Base-by-base conservation (phyloP, 345 rosid species). In the Gossypium rotundifolium region DNA sequence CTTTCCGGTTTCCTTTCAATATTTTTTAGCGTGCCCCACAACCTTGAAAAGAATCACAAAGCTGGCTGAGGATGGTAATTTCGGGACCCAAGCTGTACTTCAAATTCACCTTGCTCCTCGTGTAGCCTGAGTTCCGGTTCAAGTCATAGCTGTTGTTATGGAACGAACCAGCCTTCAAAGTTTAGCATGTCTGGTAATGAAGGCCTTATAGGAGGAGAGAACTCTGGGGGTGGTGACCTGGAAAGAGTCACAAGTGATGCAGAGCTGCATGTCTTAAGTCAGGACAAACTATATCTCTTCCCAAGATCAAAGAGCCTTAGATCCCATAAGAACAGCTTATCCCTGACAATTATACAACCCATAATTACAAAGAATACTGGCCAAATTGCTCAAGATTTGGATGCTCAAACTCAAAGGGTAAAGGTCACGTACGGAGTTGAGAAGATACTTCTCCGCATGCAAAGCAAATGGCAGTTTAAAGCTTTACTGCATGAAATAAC, bases 21-120 rank as follows among this genome's bases (percentile, higher is more conserved):
- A 18, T 22, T 63, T 88, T 81, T 81, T 93, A 95, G 99, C 93
- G 82, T 95, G 99, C 81, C 98, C 99, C 27, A 95, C 99, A 17
- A 95, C 97, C 27, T 87, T 95, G 90, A 95, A 95, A 83, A 87
- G 98, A 73, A 93, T 95, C 77, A 33, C 38, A 33, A 33, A 33
- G 6, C 38, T 29, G 76, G 79, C 84, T 23, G 86, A 80, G 73
- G 81, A 54, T 48, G 73, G 73, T 12, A 49, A 27, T 48, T 72
- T 76, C n/a, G 75, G 66, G 46, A 49, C 78, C 74, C 76, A 40
- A 29, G 75, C 60, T 2, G 74, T 63, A 81, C 81, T 53, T 80
- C 81, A 12, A 85, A 83, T 65, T 90, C 98, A 3, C 87, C 86
- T n/a, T 90, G 93, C 27, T 85, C 93, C 16, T 89, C 97, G 0